phyloP scores from a whole-genome alignment of 495 filamentous ascomycete genomes.

The Penicillium longicatenatum region DNA sequence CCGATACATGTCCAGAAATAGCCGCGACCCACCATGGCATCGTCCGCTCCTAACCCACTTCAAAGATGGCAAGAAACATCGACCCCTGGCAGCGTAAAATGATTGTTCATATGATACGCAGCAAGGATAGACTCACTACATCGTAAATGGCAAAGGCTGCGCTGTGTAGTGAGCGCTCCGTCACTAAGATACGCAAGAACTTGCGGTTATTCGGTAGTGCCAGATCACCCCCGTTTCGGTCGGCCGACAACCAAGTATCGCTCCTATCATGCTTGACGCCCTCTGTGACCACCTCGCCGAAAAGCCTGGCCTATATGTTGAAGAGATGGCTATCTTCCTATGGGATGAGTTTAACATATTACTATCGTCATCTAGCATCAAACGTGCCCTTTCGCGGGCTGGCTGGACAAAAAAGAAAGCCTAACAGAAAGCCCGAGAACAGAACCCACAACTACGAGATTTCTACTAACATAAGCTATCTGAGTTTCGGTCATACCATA shows the following conservation, averaged over 20 bases:
- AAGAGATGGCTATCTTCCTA: neutral
- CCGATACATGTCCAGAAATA: too few species aligned
- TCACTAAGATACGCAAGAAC: neutral
- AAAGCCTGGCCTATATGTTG: neutral
- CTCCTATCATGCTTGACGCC: neutral
- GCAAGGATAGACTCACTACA: conserved; percentile 12
- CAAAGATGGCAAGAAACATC: conserved; percentile 13
- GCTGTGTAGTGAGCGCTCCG: neutral
- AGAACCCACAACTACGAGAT: neutral
- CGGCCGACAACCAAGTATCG: neutral
- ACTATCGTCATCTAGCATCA: neutral
- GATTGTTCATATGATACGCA: conserved; percentile 11
- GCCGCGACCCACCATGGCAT: too few species aligned
- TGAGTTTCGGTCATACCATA: neutral
- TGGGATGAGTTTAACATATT: neutral
- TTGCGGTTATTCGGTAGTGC: neutral
- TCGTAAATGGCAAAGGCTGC: conserved; percentile 12
- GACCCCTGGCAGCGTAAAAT: conserved; percentile 8
- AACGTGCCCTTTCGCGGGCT: neutral
- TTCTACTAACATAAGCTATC: neutral
- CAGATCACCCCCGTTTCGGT: neutral
- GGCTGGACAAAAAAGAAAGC: neutral
- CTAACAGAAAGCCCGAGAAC: neutral
- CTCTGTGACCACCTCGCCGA: neutral
- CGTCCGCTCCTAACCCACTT: neutral